Evolutionary conservation across 2,329 filamentous ascomycete species (phyloP), one percentile per base, ranked within the genome.

Genomic region (Ophiostoma sp.): DNA sequence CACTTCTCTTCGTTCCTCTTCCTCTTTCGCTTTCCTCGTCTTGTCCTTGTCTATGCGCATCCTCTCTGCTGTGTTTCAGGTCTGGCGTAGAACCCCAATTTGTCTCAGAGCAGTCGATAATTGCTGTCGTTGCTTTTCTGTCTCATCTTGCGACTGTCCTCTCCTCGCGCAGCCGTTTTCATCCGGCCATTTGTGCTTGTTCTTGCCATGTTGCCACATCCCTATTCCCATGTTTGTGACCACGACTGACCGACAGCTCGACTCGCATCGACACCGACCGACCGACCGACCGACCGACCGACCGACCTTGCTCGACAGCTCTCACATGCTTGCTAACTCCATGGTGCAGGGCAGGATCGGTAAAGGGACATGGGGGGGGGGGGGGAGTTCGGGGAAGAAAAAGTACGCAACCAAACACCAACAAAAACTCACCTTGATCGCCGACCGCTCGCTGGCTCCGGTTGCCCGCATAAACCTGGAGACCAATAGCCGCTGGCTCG

Each of bases 401-500:
- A 52, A 27, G 47, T n/a, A 40, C 36, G 5, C 4, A 49, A 55
- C 44, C 65, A 62, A 38, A 27, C 27, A 27, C 18, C 41, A 49
- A 42, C 58, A 63, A 60, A 64, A 38, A 74, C 80, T 72, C 79
- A 84, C 82, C 75, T 78, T 78, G 69, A 77, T 75, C 47, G 82
- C 81, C 45, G 75, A 77, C 70, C 80, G 78, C 66, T 82, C 81
- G 16, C 76, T 75, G 16, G 78, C 77, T 45, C 81, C 81, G 11
- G 82, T 83, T 64, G 80, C 73, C 65, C 75, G 71, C 65, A 79
- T 74, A 71, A 84, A 83, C 74, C 82, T 77, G 65, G 74, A 71
- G 70, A 79, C 74, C 72, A 80, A 69, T 55, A 76, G 74, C 76
- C 79, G 81, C 72, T 82, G 78, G 41, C 70, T 60, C 47, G 66